Evolutionary conservation across 306 rosid genomes (phyloP).

Genomic region (Cyclanthera cordifolia): DNA sequence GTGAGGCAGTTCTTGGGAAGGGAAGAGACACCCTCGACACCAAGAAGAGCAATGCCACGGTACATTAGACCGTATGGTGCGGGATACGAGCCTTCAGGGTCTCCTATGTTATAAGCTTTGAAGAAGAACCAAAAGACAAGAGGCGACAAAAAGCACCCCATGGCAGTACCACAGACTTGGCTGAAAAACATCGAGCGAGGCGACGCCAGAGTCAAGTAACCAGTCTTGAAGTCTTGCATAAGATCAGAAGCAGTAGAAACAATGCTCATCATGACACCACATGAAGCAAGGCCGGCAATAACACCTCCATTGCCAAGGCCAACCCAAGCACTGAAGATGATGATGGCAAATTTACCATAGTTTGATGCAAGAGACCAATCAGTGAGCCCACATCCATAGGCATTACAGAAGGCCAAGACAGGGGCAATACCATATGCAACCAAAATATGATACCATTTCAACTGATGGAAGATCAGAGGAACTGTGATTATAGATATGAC

Average conservation of each 20-base stretch:
- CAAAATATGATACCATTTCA: constrained; percentile 53
- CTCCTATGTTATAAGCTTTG: constrained; percentile 49
- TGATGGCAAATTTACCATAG: constrained; percentile 63
- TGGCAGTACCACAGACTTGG: constrained; percentile 51
- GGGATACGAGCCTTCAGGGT: constrained; percentile 49
- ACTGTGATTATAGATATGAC: constrained; percentile 30
- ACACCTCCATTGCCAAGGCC: constrained; percentile 48
- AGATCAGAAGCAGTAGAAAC: constrained; percentile 67
- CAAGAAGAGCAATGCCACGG: constrained; percentile 60
- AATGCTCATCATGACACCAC: constrained; percentile 80
- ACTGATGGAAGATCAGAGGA: constrained; percentile 40
- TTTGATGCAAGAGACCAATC: constrained; percentile 75
- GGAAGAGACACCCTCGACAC: constrained; percentile 52
- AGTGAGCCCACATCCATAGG: constrained; percentile 68
- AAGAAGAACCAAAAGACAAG: constrained; percentile 53
- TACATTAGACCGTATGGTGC: constrained; percentile 53
- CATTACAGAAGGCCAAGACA: constrained; percentile 56
- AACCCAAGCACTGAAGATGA: constrained; percentile 58
- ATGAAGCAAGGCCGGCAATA: constrained; percentile 61
- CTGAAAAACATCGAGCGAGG: constrained; percentile 64
- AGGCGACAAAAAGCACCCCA: constrained; percentile 44
- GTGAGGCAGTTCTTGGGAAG: constrained; percentile 51
- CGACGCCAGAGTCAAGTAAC: constrained; percentile 53
- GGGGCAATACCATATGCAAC: constrained; percentile 49
- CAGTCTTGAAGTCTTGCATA: constrained; percentile 76